phyloP scores from a whole-genome alignment of 2,329 filamentous ascomycete genomes.

The Colletotrichum caudatum region DNA sequence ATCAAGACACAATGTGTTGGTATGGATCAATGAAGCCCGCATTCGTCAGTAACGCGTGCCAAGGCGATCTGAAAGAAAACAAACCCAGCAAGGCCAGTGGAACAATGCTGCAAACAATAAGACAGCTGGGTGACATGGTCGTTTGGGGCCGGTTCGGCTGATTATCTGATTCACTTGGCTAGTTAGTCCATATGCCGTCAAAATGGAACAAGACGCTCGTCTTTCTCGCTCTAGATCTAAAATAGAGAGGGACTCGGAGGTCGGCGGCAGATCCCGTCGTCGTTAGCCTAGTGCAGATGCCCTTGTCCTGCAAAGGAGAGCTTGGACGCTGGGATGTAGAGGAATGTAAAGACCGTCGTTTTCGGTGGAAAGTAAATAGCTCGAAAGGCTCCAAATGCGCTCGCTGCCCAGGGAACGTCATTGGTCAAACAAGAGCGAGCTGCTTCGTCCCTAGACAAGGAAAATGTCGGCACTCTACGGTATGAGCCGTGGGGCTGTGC shows the following conservation, averaged over 20 bases:
- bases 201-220: background rate
- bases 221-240: background rate
- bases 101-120: constrained; percentile 7
- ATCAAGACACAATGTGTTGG: constrained; percentile 3
- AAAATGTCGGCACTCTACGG: constrained; percentile 15
- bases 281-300: background rate
- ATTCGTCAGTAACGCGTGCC: constrained; percentile 13
- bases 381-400: background rate
- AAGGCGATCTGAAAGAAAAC: background rate
- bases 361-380: background rate
- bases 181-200: background rate
- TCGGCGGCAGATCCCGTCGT: background rate
- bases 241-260: too few species aligned
- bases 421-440: background rate
- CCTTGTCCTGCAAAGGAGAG: background rate
- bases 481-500: constrained; percentile 25
- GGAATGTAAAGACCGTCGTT: background rate
- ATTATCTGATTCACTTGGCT: background rate
- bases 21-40: constrained; percentile 14
- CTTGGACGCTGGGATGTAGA: constrained; percentile 1
- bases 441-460: background rate
- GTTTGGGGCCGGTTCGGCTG: background rate
- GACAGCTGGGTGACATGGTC: background rate
- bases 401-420: background rate
- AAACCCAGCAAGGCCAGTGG: background rate